These are phyloP conservation scores for Pythium scleroteichum DNA, from an alignment of 352 stramenopile genomes.

Conservation along the genomic window DNA sequence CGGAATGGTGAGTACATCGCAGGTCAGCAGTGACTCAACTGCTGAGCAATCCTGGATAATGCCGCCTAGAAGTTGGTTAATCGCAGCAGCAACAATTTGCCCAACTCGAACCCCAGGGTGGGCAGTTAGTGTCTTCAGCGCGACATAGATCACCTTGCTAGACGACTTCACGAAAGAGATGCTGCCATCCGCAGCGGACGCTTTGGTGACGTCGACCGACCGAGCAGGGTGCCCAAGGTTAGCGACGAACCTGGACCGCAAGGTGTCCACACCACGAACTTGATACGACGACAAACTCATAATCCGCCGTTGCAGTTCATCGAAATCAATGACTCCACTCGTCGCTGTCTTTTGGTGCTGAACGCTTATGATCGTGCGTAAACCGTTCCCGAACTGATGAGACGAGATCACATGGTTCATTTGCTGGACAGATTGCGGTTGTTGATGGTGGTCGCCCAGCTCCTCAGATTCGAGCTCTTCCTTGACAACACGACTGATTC, in stretches of 20 bases:
- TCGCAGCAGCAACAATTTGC: conserved; percentile 61
- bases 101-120: conserved; percentile 41
- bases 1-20: conserved; percentile 49
- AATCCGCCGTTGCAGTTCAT: conserved; percentile 63
- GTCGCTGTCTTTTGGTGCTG: conserved; percentile 63
- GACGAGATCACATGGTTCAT: conserved; percentile 56
- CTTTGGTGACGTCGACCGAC: conserved; percentile 66
- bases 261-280: conserved; percentile 47
- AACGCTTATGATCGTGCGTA: conserved; percentile 67
- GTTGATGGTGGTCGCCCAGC: conserved; percentile 9
- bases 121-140: conserved; percentile 38
- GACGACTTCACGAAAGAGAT: conserved; percentile 63
- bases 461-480: conserved; percentile 51
- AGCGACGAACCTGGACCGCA: conserved; percentile 68
- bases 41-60: conserved; percentile 62
- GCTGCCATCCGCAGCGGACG: conserved; percentile 37
- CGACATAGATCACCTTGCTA: conserved; percentile 50
- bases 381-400: conserved; percentile 52
- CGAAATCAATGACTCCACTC: conserved; percentile 54
- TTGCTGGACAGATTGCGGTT: conserved; percentile 39
- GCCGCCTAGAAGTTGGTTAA: conserved; percentile 70
- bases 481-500: conserved; percentile 57
- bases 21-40: conserved; percentile 67
- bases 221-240: conserved; percentile 48
- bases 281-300: conserved; percentile 45